Evolutionary conservation across 495 filamentous ascomycete species (phyloP).

Genomic region (Neurospora intermedia): DNA sequence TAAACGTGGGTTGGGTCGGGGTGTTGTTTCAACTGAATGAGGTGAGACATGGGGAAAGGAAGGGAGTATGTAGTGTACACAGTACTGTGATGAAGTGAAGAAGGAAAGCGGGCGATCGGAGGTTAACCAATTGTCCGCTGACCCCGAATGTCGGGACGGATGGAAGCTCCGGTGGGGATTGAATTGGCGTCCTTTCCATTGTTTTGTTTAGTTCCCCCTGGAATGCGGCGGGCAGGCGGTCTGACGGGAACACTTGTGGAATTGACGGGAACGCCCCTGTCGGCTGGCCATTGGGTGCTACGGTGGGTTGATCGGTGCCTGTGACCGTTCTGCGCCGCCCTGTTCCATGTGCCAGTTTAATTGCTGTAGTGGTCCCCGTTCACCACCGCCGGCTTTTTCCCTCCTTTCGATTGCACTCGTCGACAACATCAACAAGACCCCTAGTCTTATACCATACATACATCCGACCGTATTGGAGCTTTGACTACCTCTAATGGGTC

Average conservation of each 20-base stretch:
- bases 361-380: neutral
- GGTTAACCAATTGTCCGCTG: neutral
- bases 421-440: neutral
- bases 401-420: neutral
- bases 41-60: neutral
- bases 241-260: neutral
- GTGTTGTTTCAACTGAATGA: neutral
- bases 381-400: neutral
- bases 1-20: neutral
- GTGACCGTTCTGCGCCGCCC: too few relatives aligned
- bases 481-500: neutral
- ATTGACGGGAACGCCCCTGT: neutral
- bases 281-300: neutral
- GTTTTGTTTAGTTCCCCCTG: neutral
- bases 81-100: too few relatives aligned
- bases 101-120: neutral
- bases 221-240: neutral
- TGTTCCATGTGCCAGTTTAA: too few relatives aligned
- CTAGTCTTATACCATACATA: neutral
- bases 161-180: neutral
- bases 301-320: neutral
- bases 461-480: neutral
- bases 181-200: neutral
- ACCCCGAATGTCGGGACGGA: neutral
- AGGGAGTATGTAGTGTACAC: neutral